Evolutionary conservation across 2,329 filamentous ascomycete species (phyloP).

Genomic region (Colletotrichum falcatum): DNA sequence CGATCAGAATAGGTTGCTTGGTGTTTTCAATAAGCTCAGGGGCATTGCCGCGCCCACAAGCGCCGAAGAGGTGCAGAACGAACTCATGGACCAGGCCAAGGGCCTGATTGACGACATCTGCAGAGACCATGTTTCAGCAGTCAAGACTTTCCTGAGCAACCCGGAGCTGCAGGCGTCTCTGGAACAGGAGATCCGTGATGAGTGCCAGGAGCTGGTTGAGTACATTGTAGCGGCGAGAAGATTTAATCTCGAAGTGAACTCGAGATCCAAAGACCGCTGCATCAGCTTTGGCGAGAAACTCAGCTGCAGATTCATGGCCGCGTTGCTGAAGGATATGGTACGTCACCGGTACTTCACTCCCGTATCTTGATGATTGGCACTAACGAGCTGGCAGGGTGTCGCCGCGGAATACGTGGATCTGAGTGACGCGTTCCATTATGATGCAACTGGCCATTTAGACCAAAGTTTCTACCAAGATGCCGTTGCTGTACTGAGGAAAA

Average conservation of each 20-base stretch:
- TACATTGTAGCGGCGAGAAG: constrained; percentile 74
- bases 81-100: constrained; percentile 73
- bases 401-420: constrained; percentile 92
- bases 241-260: constrained; percentile 81
- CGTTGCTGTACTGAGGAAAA: constrained; percentile 69
- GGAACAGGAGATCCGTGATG: constrained; percentile 75
- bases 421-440: constrained; percentile 81
- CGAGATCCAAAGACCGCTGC: constrained; percentile 85
- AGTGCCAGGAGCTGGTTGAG: constrained; percentile 85
- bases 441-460: constrained; percentile 69
- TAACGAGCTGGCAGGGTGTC: constrained; percentile 67
- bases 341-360: neutral
- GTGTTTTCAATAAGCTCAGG: constrained; percentile 69
- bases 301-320: constrained; percentile 91
- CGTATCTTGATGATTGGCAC: constrained; percentile 28
- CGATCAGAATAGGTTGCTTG: constrained; percentile 60
- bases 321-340: constrained; percentile 80
- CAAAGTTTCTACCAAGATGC: constrained; percentile 77
- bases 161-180: constrained; percentile 69
- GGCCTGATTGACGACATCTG: constrained; percentile 84
- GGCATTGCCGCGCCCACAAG: constrained; percentile 65
- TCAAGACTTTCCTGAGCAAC: constrained; percentile 71
- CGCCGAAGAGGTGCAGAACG: constrained; percentile 63
- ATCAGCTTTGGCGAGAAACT: constrained; percentile 97
- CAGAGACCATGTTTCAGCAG: constrained; percentile 82